A percentile compares a stretch with the other conserved stretches of the same genome.
Evolutionary conservation across 2,329 filamentous ascomycete genomes (phyloP).

Genomic region (Daldinia sp.): DNA sequence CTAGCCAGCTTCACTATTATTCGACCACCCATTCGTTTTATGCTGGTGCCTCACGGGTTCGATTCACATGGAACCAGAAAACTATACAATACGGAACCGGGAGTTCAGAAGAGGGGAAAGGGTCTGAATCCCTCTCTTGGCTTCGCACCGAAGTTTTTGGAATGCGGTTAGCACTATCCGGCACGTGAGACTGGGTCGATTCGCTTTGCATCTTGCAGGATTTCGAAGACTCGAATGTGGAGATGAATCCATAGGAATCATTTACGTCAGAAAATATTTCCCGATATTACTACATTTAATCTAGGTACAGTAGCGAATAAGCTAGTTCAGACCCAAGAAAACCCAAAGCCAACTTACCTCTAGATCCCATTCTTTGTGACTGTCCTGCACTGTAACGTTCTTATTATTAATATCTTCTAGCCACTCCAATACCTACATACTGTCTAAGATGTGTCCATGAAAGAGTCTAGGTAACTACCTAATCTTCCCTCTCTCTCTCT

Average conservation of each 20-base stretch:
- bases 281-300: slow-evolving; percentile 3
- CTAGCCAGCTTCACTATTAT: background rate
- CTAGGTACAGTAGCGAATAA: background rate
- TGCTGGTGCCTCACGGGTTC: background rate
- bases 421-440: background rate
- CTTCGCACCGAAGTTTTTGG: slow-evolving; percentile 1
- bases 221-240: background rate
- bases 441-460: background rate
- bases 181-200: slow-evolving; percentile 4
- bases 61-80: background rate
- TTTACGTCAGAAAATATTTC: slow-evolving; percentile 5
- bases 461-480: background rate
- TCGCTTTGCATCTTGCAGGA: slow-evolving; percentile 7
- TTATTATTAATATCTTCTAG: background rate
- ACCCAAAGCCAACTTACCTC: background rate
- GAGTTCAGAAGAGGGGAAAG: background rate
- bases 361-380: background rate
- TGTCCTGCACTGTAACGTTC: background rate
- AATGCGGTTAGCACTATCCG: slow-evolving; percentile 1
- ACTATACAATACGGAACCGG: background rate
- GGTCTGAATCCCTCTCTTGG: background rate
- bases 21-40: background rate
- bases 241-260: slow-evolving; percentile 1
- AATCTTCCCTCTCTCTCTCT: background rate
- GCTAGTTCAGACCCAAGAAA: background rate